Conservation (phyloP, 176 grass and related monocot genomes). For the Avena atlantica region DNA sequence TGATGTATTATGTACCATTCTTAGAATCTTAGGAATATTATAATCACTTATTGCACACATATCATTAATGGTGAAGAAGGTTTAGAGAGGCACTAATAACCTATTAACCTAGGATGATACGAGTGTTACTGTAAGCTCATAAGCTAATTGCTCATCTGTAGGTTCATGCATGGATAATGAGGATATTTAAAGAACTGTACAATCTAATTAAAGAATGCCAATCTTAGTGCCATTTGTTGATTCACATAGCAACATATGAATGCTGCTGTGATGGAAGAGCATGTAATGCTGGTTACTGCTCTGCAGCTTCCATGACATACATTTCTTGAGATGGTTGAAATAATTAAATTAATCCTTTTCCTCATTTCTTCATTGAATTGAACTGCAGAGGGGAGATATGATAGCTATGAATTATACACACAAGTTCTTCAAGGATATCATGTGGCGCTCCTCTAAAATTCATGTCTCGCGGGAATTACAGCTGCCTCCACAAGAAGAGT, state of each 20-base stretch:
- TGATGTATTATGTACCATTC: slow-evolving; percentile 26
- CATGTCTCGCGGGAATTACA: slow-evolving; percentile 86
- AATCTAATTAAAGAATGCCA: slow-evolving; percentile 10
- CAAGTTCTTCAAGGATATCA: slow-evolving; percentile 83
- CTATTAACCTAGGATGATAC: slow-evolving; percentile 1
- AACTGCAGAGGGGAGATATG: slow-evolving; percentile 66
- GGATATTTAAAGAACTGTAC: slow-evolving; percentile 26
- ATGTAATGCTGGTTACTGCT: slow-evolving; percentile 21
- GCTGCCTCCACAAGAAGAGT: slow-evolving; percentile 86
- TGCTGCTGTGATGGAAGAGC: slow-evolving; percentile 14
- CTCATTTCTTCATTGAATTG: slow-evolving; percentile 45
- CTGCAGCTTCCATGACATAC: slow-evolving; percentile 22
- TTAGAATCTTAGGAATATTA: slow-evolving; percentile 18
- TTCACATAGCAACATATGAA: slow-evolving; percentile 19
- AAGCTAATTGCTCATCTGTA: slow-evolving; percentile 16
- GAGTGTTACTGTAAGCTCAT: slow-evolving; percentile 29
- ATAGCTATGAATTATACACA: slow-evolving; percentile 84
- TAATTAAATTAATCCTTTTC: slow-evolving; percentile 46
- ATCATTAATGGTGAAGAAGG: background rate
- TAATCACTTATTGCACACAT: slow-evolving; percentile 3
- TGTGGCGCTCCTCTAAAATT: slow-evolving; percentile 98
- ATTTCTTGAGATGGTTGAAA: slow-evolving; percentile 35
- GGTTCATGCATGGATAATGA: slow-evolving; percentile 11
- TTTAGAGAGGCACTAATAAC: background rate
- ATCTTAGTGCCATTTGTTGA: slow-evolving; percentile 15